Percentiles rank a stretch among this genome's conserved stretches.
Evolutionary conservation across 768 basidiomycete species (phyloP).

Genomic region (Candolleomyces aberdarensis): DNA sequence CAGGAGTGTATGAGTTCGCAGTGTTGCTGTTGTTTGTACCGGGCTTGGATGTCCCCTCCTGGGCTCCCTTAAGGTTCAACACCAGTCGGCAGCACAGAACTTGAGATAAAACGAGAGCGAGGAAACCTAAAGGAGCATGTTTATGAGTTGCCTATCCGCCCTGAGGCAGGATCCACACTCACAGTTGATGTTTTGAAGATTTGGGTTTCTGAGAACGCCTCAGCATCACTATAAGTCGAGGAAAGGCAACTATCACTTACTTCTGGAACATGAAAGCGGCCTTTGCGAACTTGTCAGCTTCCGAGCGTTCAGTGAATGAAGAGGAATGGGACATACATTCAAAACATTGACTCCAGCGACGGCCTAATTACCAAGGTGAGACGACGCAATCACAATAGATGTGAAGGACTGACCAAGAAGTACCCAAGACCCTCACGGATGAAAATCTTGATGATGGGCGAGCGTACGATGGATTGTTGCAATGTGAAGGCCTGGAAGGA

Average conservation of each 20-base stretch:
- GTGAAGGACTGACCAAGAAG: constrained; percentile 6
- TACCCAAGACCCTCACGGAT: constrained; percentile 14
- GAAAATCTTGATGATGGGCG: constrained; percentile 10
- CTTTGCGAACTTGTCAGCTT: neutral
- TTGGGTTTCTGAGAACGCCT: constrained; percentile 3
- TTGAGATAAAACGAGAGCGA: constrained; percentile 14
- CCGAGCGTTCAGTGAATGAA: neutral
- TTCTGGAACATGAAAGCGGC: constrained; percentile 16
- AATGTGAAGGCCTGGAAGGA: constrained; percentile 5
- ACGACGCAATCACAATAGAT: neutral
- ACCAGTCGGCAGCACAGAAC: constrained; percentile 15
- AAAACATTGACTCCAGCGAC: constrained; percentile 13
- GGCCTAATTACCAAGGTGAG: neutral
- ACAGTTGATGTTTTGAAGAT: constrained; percentile 16
- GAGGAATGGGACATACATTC: constrained; percentile 6
- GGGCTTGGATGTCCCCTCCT: neutral
- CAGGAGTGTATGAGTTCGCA: constrained; percentile 4
- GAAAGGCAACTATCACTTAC: neutral
- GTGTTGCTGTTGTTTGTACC: neutral
- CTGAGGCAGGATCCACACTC: neutral
- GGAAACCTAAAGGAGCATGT: constrained; percentile 5
- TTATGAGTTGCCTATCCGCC: neutral
- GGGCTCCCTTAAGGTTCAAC: constrained; percentile 8
- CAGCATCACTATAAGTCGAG: neutral
- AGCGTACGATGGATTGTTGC: neutral